These are phyloP conservation scores for Lipomyces chichibuensis DNA, from an alignment of 805 yeast genomes.

Conservation along the genomic window DNA sequence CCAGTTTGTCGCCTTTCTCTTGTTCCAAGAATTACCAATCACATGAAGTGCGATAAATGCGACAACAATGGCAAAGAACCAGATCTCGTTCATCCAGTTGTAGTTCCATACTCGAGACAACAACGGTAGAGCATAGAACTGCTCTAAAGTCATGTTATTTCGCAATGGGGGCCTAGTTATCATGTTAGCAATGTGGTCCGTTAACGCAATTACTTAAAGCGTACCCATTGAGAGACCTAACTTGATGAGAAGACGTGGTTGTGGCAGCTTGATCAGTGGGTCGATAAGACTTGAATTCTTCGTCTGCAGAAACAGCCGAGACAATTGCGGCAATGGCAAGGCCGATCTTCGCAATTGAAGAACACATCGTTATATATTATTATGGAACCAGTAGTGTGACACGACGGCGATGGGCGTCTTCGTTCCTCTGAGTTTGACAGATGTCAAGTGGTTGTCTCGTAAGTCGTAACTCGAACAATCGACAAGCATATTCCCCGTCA, in stretches of 20 bases:
- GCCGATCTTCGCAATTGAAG: not conserved
- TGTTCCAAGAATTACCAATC: conserved; percentile 65
- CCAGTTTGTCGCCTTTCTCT: conserved; percentile 56
- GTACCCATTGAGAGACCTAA: conserved; percentile 7
- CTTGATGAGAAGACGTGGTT: conserved; percentile 19
- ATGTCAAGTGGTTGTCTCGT: not conserved
- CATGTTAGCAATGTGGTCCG: not conserved
- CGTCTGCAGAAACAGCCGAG: conserved; percentile 22
- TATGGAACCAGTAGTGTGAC: not conserved
- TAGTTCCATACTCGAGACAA: conserved; percentile 60
- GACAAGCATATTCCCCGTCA: not conserved
- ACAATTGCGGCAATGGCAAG: conserved; percentile 12
- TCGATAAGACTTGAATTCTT: conserved; percentile 33
- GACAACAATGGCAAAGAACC: conserved; percentile 56
- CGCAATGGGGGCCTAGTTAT: conserved; percentile 7
- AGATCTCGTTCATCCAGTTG: conserved; percentile 77
- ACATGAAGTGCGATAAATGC: conserved; percentile 56
- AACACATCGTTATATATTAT: not conserved
- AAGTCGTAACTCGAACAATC: not conserved
- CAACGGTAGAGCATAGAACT: conserved; percentile 61
- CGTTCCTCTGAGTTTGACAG: not conserved
- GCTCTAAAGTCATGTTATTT: conserved; percentile 46
- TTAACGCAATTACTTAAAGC: not conserved
- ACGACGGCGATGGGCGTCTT: not conserved
- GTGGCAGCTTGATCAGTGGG: conserved; percentile 19